phyloP scores from a whole-genome alignment of 768 basidiomycete species.

The Vishniacozyma victoriae region DNA sequence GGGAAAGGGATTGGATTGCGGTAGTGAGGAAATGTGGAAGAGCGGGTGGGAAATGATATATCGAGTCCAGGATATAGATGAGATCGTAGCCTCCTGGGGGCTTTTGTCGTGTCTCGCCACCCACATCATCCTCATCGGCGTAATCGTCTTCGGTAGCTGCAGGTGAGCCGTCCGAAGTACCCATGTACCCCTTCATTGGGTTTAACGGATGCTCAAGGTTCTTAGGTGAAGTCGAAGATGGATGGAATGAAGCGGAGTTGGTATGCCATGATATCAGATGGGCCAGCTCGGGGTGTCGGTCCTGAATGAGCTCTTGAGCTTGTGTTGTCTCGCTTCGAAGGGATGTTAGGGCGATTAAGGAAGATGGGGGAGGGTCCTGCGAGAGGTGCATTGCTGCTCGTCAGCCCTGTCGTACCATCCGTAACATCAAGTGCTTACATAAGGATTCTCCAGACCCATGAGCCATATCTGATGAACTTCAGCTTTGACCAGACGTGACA shows the following conservation, averaged over 20 bases:
- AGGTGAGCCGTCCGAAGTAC: background rate
- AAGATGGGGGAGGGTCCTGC: slow-evolving; percentile 11
- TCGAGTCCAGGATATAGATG: slow-evolving; percentile 37
- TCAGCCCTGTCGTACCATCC: slow-evolving; percentile 1
- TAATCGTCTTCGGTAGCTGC: slow-evolving; percentile 1
- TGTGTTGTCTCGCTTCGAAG: slow-evolving; percentile 13
- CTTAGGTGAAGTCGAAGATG: too few relatives aligned
- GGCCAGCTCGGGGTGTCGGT: background rate
- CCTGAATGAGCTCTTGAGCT: slow-evolving; percentile 10
- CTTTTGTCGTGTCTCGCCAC: background rate
- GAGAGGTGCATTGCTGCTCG: slow-evolving; percentile 22
- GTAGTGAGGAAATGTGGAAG: slow-evolving; percentile 18
- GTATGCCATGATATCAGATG: slow-evolving; percentile 18
- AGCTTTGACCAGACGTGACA: background rate
- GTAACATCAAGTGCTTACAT: too few relatives aligned
- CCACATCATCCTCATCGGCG: slow-evolving; percentile 10
- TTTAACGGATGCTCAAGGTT: slow-evolving; percentile 34
- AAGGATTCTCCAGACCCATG: slow-evolving; percentile 41
- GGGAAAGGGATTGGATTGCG: slow-evolving; percentile 7
- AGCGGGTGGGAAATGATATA: slow-evolving; percentile 38
- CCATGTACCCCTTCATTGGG: slow-evolving; percentile 31
- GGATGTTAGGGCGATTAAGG: slow-evolving; percentile 28
- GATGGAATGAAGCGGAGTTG: slow-evolving; percentile 16
- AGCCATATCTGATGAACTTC: slow-evolving; percentile 24
- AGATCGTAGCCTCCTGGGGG: slow-evolving; percentile 19